Percentiles rank a stretch among this genome's conserved stretches.
Evolutionary conservation across 2,329 filamentous ascomycete species (phyloP).

Genomic region (Aureobasidium sp.): DNA sequence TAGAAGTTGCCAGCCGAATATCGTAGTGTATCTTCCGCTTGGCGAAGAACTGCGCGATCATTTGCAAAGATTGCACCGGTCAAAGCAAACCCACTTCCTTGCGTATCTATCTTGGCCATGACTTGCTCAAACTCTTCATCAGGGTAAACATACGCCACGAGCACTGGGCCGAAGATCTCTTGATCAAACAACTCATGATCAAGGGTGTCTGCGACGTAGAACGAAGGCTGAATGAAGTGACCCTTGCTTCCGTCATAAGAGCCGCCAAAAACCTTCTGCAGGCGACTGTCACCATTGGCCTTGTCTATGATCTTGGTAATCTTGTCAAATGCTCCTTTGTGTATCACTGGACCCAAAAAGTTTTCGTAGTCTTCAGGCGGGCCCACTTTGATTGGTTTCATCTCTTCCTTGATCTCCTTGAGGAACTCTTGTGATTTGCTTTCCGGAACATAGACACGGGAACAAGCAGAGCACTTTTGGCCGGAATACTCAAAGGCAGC

Average conservation of each 20-base stretch:
- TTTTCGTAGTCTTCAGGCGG: constrained; percentile 29
- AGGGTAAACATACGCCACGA: constrained; percentile 38
- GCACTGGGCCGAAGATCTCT: constrained; percentile 46
- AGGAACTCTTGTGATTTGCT: constrained; percentile 31
- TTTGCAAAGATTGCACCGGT: constrained; percentile 47
- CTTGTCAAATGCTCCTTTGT: constrained; percentile 41
- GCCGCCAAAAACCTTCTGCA: constrained; percentile 42
- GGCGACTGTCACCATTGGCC: constrained; percentile 36
- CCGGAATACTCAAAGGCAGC: constrained; percentile 47
- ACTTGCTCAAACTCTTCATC: background rate
- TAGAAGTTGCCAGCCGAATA: constrained; percentile 54
- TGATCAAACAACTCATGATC: constrained; percentile 39
- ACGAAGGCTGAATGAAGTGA: constrained; percentile 38
- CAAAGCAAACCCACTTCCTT: constrained; percentile 40
- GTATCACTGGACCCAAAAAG: constrained; percentile 46
- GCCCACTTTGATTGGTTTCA: constrained; percentile 26
- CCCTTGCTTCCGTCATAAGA: constrained; percentile 32
- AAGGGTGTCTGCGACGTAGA: constrained; percentile 38
- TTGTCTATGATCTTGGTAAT: constrained; percentile 40
- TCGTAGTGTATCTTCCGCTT: constrained; percentile 46
- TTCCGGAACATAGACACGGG: constrained; percentile 31
- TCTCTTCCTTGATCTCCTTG: constrained; percentile 22
- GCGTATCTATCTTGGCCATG: background rate
- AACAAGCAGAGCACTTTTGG: constrained; percentile 47
- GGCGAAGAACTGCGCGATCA: constrained; percentile 41